Base-by-base conservation (phyloP, 495 filamentous ascomycete species). In the Tuber brumale region DNA sequence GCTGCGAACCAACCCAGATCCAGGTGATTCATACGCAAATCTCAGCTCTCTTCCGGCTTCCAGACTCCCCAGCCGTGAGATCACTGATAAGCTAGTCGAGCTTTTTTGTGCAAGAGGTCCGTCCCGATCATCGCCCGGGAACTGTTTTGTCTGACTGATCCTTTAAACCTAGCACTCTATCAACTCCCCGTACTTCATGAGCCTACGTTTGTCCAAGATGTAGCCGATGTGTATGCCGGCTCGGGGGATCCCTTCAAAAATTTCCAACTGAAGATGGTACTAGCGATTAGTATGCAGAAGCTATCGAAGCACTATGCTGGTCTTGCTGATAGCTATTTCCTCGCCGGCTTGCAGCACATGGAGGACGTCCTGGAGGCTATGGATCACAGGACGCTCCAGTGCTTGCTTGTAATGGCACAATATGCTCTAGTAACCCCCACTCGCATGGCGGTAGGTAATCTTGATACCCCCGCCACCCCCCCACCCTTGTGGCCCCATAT, bases 381-480 rank as follows among this genome's bases (percentile, higher is more conserved):
- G 87, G 92, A 97, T 81, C 82, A 97, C 23, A 91, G 89, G 80
- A 94, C 95, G 0, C 85, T 98, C n/a, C 95, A 98, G 84, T 97
- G 94, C 78, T 88, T 97, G 69, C 88, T 91, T 0, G 83, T 98
- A 19, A 94, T 97, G 84, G 93, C 90, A 31, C 93, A 95, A 81
- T 98, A 98, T 85, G 97, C 95, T 16, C 86, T 97, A 51, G 84
- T 97, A 57, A 97, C 94, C 5, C 94, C 95, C 5, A 97, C 94
- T 0, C 86, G 93, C 70, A 96, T 94, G 37, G 93, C 95, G 31
- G 91, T 91, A 57, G 78, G 79, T 76, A 19, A 27, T 12, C 57
- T 4, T 1, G 27, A 66, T 19, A 66, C 27, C 27, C 57, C 27
- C n/a, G n/a, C n/a, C n/a, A n/a, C n/a, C n/a, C n/a, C 1, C n/a